A percentile compares a stretch with the other conserved stretches of the same genome.
Conservation (phyloP, 2,329 filamentous ascomycete species). For the Xylaria hypoxylon region DNA sequence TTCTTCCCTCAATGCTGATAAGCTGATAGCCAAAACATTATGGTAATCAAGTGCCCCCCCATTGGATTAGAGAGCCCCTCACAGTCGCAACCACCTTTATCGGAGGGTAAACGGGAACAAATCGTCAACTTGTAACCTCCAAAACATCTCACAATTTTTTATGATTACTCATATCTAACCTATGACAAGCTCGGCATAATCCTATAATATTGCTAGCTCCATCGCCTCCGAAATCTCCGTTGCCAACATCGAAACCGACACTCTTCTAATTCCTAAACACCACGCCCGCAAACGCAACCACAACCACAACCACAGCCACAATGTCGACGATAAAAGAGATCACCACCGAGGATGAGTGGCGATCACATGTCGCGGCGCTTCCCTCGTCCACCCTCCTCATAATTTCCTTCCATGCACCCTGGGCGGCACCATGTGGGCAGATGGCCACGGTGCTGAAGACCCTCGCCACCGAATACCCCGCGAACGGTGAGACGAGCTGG, state of each 20-base stretch:
- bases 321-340: conserved; percentile 87
- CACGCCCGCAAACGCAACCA: background rate
- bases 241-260: background rate
- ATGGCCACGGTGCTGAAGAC: conserved; percentile 89
- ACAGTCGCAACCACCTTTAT: conserved; percentile 36
- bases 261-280: background rate
- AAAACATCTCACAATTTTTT: background rate
- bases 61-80: conserved; percentile 43
- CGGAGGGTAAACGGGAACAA: conserved; percentile 25
- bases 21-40: conserved; percentile 17
- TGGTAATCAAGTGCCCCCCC: conserved; percentile 49
- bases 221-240: background rate
- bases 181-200: too few species aligned
- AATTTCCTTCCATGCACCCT: conserved; percentile 95
- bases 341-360: conserved; percentile 78
- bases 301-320: background rate
- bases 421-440: conserved; percentile 95
- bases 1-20: conserved; percentile 35
- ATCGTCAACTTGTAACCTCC: background rate
- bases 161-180: background rate
- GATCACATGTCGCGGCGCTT: conserved; percentile 72
- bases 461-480: conserved; percentile 86
- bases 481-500: conserved; percentile 77
- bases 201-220: background rate
- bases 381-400: conserved; percentile 79